Evolutionary conservation across 495 filamentous ascomycete genomes (phyloP).

Genomic region (Talaromyces ruber): DNA sequence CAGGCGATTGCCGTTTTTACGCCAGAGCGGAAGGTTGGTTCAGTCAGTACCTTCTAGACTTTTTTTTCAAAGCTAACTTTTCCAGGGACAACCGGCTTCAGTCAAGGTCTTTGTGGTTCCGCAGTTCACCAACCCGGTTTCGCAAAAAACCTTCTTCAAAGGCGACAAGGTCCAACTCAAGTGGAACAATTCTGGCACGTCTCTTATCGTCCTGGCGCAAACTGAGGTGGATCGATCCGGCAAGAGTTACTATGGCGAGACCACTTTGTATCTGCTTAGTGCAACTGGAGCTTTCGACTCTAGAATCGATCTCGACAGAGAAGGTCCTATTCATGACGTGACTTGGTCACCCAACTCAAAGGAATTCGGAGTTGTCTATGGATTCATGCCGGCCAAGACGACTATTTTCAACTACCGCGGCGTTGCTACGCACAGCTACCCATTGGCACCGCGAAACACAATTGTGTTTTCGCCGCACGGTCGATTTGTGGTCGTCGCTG

Average conservation of each 20-base stretch:
- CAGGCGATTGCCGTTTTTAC: slow-evolving; percentile 88
- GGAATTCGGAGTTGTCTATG: slow-evolving; percentile 95
- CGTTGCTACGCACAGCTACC: slow-evolving; percentile 70
- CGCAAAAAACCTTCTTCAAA: slow-evolving; percentile 98
- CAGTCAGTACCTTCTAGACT: neutral
- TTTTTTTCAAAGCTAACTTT: slow-evolving; percentile 1
- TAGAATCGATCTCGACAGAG: slow-evolving; percentile 86
- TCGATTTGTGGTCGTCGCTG: slow-evolving; percentile 85
- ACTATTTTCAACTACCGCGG: slow-evolving; percentile 90
- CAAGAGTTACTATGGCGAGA: slow-evolving; percentile 98
- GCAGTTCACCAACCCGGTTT: slow-evolving; percentile 67
- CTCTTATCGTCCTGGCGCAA: slow-evolving; percentile 89
- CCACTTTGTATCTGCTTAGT: slow-evolving; percentile 90
- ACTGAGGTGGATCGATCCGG: slow-evolving; percentile 96
- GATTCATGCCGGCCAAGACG: slow-evolving; percentile 96
- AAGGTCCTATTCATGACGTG: slow-evolving; percentile 96
- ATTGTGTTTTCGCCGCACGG: slow-evolving; percentile 92
- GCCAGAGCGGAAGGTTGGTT: slow-evolving; percentile 79
- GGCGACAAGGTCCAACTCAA: slow-evolving; percentile 97
- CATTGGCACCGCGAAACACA: slow-evolving; percentile 83
- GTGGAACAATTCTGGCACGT: slow-evolving; percentile 89
- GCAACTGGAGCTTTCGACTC: slow-evolving; percentile 89
- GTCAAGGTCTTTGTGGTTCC: slow-evolving; percentile 94
- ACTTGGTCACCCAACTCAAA: slow-evolving; percentile 95
- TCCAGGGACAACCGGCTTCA: slow-evolving; percentile 76